These are phyloP conservation scores for Trichoderma aggressivum DNA, from an alignment of 2,329 filamentous ascomycete genomes.

Conservation along the genomic window DNA sequence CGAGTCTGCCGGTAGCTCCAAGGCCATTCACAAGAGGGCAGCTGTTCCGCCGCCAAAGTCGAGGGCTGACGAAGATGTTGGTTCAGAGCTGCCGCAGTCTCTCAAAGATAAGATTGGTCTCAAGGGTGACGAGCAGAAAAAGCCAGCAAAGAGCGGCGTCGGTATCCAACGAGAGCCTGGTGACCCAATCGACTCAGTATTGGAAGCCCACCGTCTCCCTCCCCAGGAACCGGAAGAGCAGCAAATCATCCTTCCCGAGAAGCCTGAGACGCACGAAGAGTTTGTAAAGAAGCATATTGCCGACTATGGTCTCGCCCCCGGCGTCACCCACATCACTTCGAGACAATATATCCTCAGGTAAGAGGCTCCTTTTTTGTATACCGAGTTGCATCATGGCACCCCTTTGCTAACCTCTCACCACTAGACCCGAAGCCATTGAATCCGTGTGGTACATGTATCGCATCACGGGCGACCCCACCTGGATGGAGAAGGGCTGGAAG, in stretches of 20 bases:
- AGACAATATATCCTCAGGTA: constrained; percentile 61
- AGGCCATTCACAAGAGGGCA: constrained; percentile 22
- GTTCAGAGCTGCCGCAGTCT: constrained; percentile 33
- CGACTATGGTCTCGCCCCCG: constrained; percentile 45
- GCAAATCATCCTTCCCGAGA: constrained; percentile 15
- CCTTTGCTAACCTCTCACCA: constrained; percentile 22
- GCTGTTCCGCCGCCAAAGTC: constrained; percentile 18
- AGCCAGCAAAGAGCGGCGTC: background rate
- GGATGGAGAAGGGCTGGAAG: constrained; percentile 79
- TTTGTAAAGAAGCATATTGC: constrained; percentile 47
- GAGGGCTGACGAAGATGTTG: constrained; percentile 24
- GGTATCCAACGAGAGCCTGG: background rate
- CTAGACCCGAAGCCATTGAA: constrained; percentile 79
- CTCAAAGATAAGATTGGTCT: constrained; percentile 32
- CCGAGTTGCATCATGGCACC: constrained; percentile 18
- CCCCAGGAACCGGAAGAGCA: background rate
- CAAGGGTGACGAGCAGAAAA: constrained; percentile 6
- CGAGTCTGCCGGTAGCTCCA: background rate
- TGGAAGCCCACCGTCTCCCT: constrained; percentile 18
- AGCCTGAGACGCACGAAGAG: constrained; percentile 52
- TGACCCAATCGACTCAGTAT: constrained; percentile 7
- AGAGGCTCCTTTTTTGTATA: constrained; percentile 26
- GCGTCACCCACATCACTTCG: constrained; percentile 46
- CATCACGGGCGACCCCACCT: constrained; percentile 72
- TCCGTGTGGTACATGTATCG: constrained; percentile 88